Conservation (phyloP, 2,329 filamentous ascomycete genomes). For the Xylariaceae sp. region DNA sequence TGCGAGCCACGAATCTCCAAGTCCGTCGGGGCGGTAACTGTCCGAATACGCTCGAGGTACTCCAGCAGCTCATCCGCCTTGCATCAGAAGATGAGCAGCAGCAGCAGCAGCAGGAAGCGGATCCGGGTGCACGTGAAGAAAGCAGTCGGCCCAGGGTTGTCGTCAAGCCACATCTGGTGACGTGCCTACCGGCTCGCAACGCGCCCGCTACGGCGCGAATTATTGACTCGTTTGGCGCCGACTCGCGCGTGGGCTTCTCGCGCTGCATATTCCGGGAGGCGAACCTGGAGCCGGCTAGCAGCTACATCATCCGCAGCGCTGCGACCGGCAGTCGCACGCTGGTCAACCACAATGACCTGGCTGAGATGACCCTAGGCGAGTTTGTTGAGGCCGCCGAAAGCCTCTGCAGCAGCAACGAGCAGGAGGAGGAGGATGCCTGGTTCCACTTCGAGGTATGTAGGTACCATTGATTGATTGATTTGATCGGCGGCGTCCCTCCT, state of each 20-base stretch:
- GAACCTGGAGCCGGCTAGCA: slow-evolving; percentile 54
- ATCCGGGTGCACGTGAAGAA: slow-evolving; percentile 11
- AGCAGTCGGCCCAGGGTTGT: slow-evolving; percentile 21
- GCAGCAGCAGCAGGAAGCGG: not conserved
- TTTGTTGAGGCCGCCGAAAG: slow-evolving; percentile 44
- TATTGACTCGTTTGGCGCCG: slow-evolving; percentile 46
- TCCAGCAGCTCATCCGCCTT: slow-evolving; percentile 53
- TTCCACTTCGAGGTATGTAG: slow-evolving; percentile 64
- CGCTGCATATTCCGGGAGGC: slow-evolving; percentile 56
- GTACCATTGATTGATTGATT: not conserved
- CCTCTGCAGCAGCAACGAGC: slow-evolving; percentile 21
- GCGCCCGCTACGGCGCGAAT: slow-evolving; percentile 51
- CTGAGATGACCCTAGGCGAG: slow-evolving; percentile 61
- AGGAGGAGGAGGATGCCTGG: slow-evolving; percentile 42
- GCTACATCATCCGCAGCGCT: slow-evolving; percentile 62
- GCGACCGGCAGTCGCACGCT: slow-evolving; percentile 60
- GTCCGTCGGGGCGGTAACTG: slow-evolving; percentile 67
- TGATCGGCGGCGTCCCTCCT: slow-evolving; percentile 18
- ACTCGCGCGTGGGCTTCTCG: slow-evolving; percentile 41
- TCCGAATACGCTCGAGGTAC: slow-evolving; percentile 64
- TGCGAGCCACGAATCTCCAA: slow-evolving; percentile 56
- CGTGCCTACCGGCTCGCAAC: slow-evolving; percentile 48
- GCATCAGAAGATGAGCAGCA: no score
- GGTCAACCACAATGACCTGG: slow-evolving; percentile 63
- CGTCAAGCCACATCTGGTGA: slow-evolving; percentile 40